Percentiles rank a stretch among this genome's conserved stretches.
Evolutionary conservation across 371 early-diverging fungal genomes (phyloP).

Genomic region (Syncephalastrum monosporum): DNA sequence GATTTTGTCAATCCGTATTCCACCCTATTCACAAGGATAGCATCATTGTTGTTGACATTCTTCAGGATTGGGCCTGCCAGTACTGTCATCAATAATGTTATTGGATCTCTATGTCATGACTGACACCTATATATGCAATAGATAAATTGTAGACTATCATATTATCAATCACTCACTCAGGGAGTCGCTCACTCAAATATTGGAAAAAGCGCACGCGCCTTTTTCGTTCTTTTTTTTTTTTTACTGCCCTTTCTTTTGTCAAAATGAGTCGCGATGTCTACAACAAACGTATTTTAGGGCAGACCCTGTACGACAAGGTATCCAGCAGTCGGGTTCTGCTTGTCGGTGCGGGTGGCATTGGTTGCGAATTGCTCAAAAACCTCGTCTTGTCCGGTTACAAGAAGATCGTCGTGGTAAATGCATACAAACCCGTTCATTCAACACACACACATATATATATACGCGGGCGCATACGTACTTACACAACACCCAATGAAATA

Average conservation of each 20-base stretch:
- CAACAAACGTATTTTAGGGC: constrained; percentile 35
- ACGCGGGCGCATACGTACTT: neutral
- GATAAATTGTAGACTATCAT: too few relatives aligned
- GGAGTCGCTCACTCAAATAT: too few relatives aligned
- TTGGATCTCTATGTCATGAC: too few relatives aligned
- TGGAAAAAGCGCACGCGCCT: neutral
- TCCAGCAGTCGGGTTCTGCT: constrained; percentile 56
- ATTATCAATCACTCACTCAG: too few relatives aligned
- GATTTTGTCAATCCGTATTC: too few relatives aligned
- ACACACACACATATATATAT: neutral
- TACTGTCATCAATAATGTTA: too few relatives aligned
- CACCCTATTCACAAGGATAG: too few relatives aligned
- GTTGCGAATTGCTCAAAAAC: constrained; percentile 98
- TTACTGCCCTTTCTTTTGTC: constrained; percentile 1
- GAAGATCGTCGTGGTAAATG: constrained; percentile 73
- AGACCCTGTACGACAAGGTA: constrained; percentile 36
- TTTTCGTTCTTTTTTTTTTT: constrained; percentile 4
- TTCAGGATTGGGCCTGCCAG: too few relatives aligned
- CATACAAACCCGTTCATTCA: neutral
- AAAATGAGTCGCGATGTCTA: constrained; percentile 36
- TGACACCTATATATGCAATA: too few relatives aligned
- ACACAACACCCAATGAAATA: constrained; percentile 20
- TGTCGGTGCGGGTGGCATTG: constrained; percentile 98
- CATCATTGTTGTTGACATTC: too few relatives aligned
- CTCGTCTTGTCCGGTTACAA: constrained; percentile 88